phyloP scores from a whole-genome alignment of 495 filamentous ascomycete species.

The Rhypophila decipiens region DNA sequence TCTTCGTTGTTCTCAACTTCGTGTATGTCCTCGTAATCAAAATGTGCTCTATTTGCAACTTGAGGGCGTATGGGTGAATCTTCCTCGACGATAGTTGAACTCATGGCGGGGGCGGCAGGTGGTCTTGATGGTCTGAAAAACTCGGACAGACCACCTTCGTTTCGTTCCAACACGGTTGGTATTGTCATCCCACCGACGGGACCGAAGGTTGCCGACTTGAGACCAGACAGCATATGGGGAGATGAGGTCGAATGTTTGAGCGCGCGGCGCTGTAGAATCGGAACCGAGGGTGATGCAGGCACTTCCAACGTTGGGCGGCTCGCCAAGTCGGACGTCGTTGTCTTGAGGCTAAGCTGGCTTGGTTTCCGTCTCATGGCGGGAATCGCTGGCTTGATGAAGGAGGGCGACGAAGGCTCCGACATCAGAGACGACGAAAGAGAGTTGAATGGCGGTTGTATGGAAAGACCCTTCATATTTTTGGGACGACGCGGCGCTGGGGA shows the following conservation, averaged over 20 bases:
- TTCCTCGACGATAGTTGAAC: conserved; percentile 62
- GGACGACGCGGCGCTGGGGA: conserved; percentile 68
- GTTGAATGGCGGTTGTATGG: conserved; percentile 68
- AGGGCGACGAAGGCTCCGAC: conserved; percentile 76
- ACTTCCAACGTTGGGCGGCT: conserved; percentile 34
- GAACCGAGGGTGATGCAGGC: conserved; percentile 37
- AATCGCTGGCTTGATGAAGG: conserved; percentile 68
- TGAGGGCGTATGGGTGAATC: conserved; percentile 64
- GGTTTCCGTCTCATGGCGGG: conserved; percentile 66
- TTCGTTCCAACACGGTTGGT: conserved; percentile 41
- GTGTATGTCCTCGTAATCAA: conserved; percentile 44
- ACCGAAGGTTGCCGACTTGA: conserved; percentile 48
- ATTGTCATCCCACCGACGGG: conserved; percentile 49
- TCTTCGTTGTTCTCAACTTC: conserved; percentile 57
- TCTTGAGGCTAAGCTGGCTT: conserved; percentile 64
- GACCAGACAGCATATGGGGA: conserved; percentile 46
- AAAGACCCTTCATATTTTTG: conserved; percentile 90
- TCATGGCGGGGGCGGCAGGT: conserved; percentile 15
- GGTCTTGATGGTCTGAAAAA: conserved; percentile 41
- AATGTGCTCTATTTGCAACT: conserved; percentile 45
- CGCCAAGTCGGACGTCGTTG: conserved; percentile 46
- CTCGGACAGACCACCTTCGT: conserved; percentile 41
- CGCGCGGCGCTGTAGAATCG: conserved; percentile 47
- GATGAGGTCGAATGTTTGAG: conserved; percentile 52
- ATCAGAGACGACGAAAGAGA: conserved; percentile 36